Evolutionary conservation across 2,329 filamentous ascomycete genomes (phyloP), one percentile per base, ranked within the genome.

Genomic region (Fusarium begoniae): DNA sequence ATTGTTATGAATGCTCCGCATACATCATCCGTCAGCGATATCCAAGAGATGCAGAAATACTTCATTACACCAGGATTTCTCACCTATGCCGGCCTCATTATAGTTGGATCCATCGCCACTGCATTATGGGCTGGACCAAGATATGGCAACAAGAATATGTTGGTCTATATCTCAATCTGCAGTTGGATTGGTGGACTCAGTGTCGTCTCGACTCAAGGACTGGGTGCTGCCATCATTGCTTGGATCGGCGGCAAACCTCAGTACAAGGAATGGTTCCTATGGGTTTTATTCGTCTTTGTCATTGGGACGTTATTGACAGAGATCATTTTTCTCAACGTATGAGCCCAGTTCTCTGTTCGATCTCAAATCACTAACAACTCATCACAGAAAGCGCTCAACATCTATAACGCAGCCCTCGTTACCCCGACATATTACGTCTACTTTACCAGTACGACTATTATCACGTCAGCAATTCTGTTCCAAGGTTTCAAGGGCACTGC

Each of bases 401-500:
- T 99, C 56, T 98, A 96, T 87, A 98, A 99, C 79, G 96, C 96
- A 43, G 96, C 96, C 13, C 89, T 99, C 74, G 96, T 99, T 68
- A 99, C 96, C 0, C 96, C 96, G 2, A 99, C 96, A 6, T 99
- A 99, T 84, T 99, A 99, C 82, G 96, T 99, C 75, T 96, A 97
- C 85, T 99, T 99, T 82, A 99, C 96, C 44, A 97, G 92, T 77
- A 93, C 95, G 10, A 98, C 96, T 26, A 98, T 99, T 75, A 90
- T 98, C 76, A 97, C 95, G 11, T 98, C 96, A 0, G 93, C 95
- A 8, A 91, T 99, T 53, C 86, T 99, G 6, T 98, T 98, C 83
- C 92, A 91, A 72, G 96, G 96, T 13, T 98, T 99, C 88, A 96
- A 97, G 80, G 96, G 96, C 41, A 94, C 94, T 0, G 87, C 90